A percentile compares a stretch with the other conserved stretches of the same genome.
phyloP scores from a whole-genome alignment of 805 yeast genomes.

The Metschnikowia borealis region DNA sequence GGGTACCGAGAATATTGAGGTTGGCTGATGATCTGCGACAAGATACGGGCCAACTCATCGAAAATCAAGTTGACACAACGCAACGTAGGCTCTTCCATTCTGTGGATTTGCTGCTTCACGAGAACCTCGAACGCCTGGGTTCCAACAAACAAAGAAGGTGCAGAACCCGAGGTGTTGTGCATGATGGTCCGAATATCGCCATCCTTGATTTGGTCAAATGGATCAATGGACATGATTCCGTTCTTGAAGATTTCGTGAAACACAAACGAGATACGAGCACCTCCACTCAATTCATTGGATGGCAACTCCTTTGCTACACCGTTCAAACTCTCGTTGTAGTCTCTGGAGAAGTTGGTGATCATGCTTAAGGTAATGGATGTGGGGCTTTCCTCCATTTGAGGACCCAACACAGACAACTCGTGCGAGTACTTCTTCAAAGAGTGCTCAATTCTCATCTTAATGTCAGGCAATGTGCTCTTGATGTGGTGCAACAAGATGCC shows the following conservation, averaged over 20 bases:
- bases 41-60: slow-evolving; percentile 89
- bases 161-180: slow-evolving; percentile 93
- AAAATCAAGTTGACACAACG: slow-evolving; percentile 87
- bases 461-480: slow-evolving; percentile 66
- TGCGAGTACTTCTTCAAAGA: slow-evolving; percentile 74
- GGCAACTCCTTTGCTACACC: slow-evolving; percentile 91
- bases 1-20: slow-evolving; percentile 89
- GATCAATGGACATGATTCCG: slow-evolving; percentile 88
- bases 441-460: slow-evolving; percentile 81
- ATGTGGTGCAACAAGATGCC: slow-evolving; percentile 87
- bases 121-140: slow-evolving; percentile 95
- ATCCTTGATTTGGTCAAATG: slow-evolving; percentile 94
- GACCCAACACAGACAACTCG: slow-evolving; percentile 75
- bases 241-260: slow-evolving; percentile 94
- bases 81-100: slow-evolving; percentile 91
- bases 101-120: slow-evolving; percentile 68
- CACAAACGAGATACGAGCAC: slow-evolving; percentile 95
- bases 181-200: slow-evolving; percentile 94
- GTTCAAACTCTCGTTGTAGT: slow-evolving; percentile 83
- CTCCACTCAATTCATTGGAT: slow-evolving; percentile 90
- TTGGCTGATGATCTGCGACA: slow-evolving; percentile 77
- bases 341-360: slow-evolving; percentile 90
- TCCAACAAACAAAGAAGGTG: slow-evolving; percentile 95
- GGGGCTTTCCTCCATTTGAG: slow-evolving; percentile 84
- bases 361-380: slow-evolving; percentile 84